These are phyloP conservation scores for Juglanconis juglandina DNA, from an alignment of 2,329 filamentous ascomycete genomes.

Conservation along the genomic window DNA sequence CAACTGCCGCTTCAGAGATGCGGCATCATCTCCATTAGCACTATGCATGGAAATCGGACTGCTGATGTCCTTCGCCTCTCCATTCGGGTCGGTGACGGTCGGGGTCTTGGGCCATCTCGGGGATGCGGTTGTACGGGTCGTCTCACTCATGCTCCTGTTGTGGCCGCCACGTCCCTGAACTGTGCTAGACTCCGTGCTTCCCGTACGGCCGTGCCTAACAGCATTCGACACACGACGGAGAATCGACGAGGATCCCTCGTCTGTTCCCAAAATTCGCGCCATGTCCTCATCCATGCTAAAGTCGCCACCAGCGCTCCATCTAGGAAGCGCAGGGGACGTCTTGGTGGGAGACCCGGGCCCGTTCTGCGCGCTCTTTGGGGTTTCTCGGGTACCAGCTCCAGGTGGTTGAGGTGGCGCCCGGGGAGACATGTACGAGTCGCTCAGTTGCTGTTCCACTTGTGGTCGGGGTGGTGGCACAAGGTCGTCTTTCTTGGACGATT, in stretches of 20 bases:
- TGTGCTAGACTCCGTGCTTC: constrained; percentile 63
- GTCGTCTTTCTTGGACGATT: constrained; percentile 26
- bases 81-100: constrained; percentile 50
- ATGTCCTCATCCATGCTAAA: constrained; percentile 96
- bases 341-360: constrained; percentile 39
- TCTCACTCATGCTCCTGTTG: constrained; percentile 63
- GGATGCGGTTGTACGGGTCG: constrained; percentile 61
- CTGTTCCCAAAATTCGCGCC: constrained; percentile 77
- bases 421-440: constrained; percentile 56
- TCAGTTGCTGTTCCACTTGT: constrained; percentile 40
- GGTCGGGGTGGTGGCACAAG: constrained; percentile 25
- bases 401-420: constrained; percentile 51
- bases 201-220: constrained; percentile 86
- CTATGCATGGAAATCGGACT: constrained; percentile 67
- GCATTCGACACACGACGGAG: constrained; percentile 88
- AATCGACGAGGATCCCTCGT: constrained; percentile 75
- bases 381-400: constrained; percentile 43
- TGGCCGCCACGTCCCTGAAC: constrained; percentile 44
- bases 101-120: constrained; percentile 70
- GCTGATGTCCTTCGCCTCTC: constrained; percentile 58
- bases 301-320: constrained; percentile 77
- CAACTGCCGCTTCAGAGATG: constrained; percentile 69
- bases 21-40: constrained; percentile 56
- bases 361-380: constrained; percentile 39
- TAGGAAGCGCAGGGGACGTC: constrained; percentile 63